Conservation (phyloP, 345 rosid genomes). For the Psidium guajava region DNA sequence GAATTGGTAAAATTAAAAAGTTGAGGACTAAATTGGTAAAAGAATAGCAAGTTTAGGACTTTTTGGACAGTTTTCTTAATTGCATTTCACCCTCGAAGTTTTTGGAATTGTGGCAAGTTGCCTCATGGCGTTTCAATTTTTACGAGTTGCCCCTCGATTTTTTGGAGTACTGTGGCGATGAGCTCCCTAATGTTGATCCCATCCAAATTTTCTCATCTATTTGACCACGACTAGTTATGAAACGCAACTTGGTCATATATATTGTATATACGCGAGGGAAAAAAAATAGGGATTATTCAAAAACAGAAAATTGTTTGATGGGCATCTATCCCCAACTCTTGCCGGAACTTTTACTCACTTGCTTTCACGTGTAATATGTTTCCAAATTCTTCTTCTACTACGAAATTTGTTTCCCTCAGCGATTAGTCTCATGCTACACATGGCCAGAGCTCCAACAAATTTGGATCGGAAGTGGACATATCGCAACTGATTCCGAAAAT, state of each 20-base stretch:
- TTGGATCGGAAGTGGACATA: background rate
- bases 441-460: background rate
- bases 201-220: background rate
- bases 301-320: background rate
- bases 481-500: background rate
- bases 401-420: background rate
- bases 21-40: background rate
- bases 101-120: background rate
- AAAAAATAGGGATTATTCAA: background rate
- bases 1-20: background rate
- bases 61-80: background rate
- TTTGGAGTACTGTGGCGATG: rapidly evolving
- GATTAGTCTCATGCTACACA: background rate
- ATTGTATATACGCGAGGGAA: background rate
- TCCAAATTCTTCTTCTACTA: background rate
- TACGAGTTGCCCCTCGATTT: background rate
- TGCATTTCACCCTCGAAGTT: background rate
- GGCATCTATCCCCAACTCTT: no score
- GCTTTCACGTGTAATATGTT: background rate
- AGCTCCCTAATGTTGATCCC: background rate
- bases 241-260: background rate
- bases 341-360: background rate
- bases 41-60: background rate
- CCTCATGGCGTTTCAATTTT: background rate
- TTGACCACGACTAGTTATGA: background rate